These are phyloP conservation scores for Rhododendron kiyosumense DNA, from an alignment of 148 eudicot species.

Conservation along the genomic window DNA sequence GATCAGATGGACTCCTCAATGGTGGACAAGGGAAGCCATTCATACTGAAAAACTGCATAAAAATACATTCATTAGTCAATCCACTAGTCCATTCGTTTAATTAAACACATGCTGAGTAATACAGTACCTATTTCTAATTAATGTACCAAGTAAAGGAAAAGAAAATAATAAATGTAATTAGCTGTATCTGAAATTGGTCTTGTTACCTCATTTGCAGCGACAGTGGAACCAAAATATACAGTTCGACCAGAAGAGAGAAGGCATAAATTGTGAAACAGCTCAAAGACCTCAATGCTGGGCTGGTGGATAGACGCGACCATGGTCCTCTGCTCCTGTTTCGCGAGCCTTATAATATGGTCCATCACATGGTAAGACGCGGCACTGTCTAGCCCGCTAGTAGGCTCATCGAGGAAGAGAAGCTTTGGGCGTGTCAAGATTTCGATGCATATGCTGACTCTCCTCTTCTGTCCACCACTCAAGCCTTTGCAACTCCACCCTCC, in stretches of 20 bases:
- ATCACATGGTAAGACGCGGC: slow-evolving; percentile 48
- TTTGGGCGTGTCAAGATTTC: slow-evolving; percentile 41
- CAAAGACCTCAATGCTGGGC: slow-evolving; percentile 25
- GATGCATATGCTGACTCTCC: slow-evolving; percentile 47
- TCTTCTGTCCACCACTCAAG: slow-evolving; percentile 41
- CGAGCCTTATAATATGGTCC: slow-evolving; percentile 30
- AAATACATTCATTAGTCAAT: neutral
- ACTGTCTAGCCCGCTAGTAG: slow-evolving; percentile 55
- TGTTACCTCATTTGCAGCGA: slow-evolving; percentile 30
- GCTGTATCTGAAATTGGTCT: no score
- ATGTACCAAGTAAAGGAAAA: neutral
- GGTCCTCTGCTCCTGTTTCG: slow-evolving; percentile 28
- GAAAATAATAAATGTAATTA: no score
- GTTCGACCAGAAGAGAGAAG: slow-evolving; percentile 38
- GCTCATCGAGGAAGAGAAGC: slow-evolving; percentile 49
- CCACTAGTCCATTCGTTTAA: neutral
- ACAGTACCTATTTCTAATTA: no score
- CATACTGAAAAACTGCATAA: slow-evolving; percentile 28
- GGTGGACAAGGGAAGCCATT: slow-evolving; percentile 39
- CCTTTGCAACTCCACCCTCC: slow-evolving; percentile 41
- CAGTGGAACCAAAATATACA: slow-evolving; percentile 31
- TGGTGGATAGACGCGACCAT: slow-evolving; percentile 45
- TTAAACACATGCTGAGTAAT: no score
- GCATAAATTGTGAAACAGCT: slow-evolving; percentile 32
- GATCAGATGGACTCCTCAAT: slow-evolving; percentile 45